Conservation (phyloP, 352 stramenopile species). For the Phytophthora hibernalis region DNA sequence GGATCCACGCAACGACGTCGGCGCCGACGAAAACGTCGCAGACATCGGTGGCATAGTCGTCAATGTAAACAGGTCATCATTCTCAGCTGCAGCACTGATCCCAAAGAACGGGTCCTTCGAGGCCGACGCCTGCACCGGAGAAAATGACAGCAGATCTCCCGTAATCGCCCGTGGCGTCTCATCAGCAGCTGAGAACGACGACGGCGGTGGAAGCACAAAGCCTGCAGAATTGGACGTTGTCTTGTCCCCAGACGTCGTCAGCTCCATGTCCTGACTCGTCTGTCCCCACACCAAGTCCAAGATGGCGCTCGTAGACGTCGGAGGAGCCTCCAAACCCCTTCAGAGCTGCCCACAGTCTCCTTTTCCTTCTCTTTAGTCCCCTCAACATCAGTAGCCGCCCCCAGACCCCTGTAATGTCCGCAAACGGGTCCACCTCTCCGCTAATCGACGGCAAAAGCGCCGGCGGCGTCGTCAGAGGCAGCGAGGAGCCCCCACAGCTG, state of each 20-base stretch:
- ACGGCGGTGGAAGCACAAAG: constrained; percentile 27
- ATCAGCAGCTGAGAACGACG: constrained; percentile 23
- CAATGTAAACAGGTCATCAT: constrained; percentile 45
- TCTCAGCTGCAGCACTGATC: constrained; percentile 18
- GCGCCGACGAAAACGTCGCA: constrained; percentile 30
- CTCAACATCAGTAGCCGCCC: background rate
- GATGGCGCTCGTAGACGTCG: constrained; percentile 27
- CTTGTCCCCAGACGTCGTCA: constrained; percentile 4
- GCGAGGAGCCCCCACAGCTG: constrained; percentile 20
- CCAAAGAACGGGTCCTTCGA: constrained; percentile 48
- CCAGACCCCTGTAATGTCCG: constrained; percentile 37
- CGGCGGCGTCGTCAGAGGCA: constrained; percentile 37
- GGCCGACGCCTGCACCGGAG: constrained; percentile 40
- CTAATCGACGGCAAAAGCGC: constrained; percentile 37
- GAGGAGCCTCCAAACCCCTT: background rate
- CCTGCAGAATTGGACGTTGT: constrained; percentile 22
- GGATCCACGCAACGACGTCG: constrained; percentile 41
- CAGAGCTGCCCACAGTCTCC: background rate
- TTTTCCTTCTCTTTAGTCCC: background rate
- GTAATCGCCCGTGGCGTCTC: constrained; percentile 24
- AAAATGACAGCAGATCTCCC: constrained; percentile 68
- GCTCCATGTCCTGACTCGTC: constrained; percentile 12
- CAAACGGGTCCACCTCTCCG: constrained; percentile 47
- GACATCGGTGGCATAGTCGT: constrained; percentile 17
- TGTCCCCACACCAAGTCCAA: constrained; percentile 43